A percentile compares a stretch with the other conserved stretches of the same genome.
phyloP scores from a whole-genome alignment of 495 filamentous ascomycete genomes.

The Aspergillus sparsus region DNA sequence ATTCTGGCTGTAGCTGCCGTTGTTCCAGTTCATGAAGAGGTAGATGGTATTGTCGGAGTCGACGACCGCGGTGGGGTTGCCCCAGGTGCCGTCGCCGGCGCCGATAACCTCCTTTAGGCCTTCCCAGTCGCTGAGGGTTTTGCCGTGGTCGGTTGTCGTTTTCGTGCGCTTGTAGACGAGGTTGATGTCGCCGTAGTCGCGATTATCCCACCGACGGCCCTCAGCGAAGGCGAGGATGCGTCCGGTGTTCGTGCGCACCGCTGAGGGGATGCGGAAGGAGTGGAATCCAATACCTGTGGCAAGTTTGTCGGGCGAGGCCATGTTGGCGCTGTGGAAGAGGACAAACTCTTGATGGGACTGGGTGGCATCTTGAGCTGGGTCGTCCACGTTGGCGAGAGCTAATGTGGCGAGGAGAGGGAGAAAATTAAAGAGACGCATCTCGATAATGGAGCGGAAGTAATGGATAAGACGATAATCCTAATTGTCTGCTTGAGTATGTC shows the following conservation, averaged over 20 bases:
- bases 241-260: slow-evolving; percentile 1
- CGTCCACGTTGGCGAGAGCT: not conserved
- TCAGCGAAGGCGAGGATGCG: slow-evolving; percentile 5
- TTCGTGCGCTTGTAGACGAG: slow-evolving; percentile 10
- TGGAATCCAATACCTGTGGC: slow-evolving; percentile 7
- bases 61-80: slow-evolving; percentile 4
- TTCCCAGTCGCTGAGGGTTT: slow-evolving; percentile 6
- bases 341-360: slow-evolving; percentile 2
- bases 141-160: slow-evolving; percentile 1
- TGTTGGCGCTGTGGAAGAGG: slow-evolving; percentile 12
- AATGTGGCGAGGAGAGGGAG: not conserved
- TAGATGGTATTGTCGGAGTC: slow-evolving; percentile 8
- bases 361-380: not conserved
- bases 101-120: not conserved
- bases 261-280: slow-evolving; percentile 9
- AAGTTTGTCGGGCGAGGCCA: slow-evolving; percentile 5
- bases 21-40: slow-evolving; percentile 10
- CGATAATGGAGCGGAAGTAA: not conserved
- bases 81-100: not conserved
- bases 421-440: slow-evolving; percentile 1
- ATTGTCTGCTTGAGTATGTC: too few relatives aligned
- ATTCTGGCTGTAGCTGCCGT: slow-evolving; percentile 14
- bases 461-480: not conserved
- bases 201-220: slow-evolving; percentile 3
- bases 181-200: slow-evolving; percentile 11